Base-by-base conservation (phyloP, 495 filamentous ascomycete genomes). In the Penicillium salamii region DNA sequence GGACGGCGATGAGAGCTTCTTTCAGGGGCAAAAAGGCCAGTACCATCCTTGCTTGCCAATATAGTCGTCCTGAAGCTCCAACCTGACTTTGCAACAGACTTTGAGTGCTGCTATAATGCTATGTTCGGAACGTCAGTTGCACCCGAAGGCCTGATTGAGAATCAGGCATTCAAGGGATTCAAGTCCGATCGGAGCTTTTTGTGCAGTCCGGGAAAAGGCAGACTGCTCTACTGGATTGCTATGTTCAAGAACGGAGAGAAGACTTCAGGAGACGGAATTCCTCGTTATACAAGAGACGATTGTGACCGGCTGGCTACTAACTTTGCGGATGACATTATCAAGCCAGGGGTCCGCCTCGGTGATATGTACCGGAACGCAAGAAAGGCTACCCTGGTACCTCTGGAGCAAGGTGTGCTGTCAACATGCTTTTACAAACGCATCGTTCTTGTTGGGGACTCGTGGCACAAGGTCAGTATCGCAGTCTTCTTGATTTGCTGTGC, bases 401-500 rank as follows among this genome's bases (percentile, higher is more conserved):
- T 77, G 1, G 66, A 74, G 43, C 73, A 78, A 46, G 71, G 66
- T 7, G 42, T 70, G 12, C 50, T 71, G 36, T 47, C 67, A 14
- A 46, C 56, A 31, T 74, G 68, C 65, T 51, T 48, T 34, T 65
- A 66, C 39, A 56, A 54, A 11, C 60, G 71, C 14, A 61, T 70
- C 2, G 63, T 70, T 1, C 65, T 72, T 37, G 50, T 67, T 0
- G 74, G 75, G 13, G 75, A 76, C 49, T 60, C 71, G 0, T 67
- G 66, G 15, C 74, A 77, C 47, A 78, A 78, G 51, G 63, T 72
- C 37, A 8, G 19, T 44, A 28, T 5, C 9, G 9, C 24, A 28
- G 9, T 5, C 4, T 28, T 28, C 24, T 28, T 28, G 5, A 28
- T 5, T 5, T 5, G 24, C 9, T 28, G 9, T n/a, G 24, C 9